These are phyloP conservation scores for Aschersonia sp. DNA, from an alignment of 2,329 filamentous ascomycete species.

Conservation along the genomic window DNA sequence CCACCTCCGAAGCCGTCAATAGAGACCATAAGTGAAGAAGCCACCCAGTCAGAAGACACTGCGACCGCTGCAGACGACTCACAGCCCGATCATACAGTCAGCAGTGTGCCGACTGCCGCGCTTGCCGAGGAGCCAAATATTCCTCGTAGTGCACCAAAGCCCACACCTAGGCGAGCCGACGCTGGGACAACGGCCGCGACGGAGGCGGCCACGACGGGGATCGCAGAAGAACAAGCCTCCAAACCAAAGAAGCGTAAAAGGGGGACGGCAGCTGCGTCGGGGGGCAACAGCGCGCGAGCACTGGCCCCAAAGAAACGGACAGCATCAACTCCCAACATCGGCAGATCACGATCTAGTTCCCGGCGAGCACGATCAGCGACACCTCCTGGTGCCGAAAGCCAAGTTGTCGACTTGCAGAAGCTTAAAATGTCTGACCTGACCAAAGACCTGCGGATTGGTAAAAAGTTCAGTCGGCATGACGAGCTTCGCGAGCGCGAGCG, in stretches of 20 bases:
- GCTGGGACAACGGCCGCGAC: slow-evolving; percentile 1
- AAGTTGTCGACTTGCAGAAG: slow-evolving; percentile 47
- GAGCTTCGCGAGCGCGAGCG: slow-evolving; percentile 56
- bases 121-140: no score
- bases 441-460: slow-evolving; percentile 54
- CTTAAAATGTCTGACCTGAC: slow-evolving; percentile 63
- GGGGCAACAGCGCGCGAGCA: slow-evolving; percentile 5
- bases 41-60: background rate
- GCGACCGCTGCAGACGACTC: background rate
- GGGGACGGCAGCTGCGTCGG: slow-evolving; percentile 12
- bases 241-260: slow-evolving; percentile 18
- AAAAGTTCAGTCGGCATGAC: slow-evolving; percentile 59
- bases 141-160: background rate
- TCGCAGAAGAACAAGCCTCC: background rate
- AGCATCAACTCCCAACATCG: slow-evolving; percentile 8
- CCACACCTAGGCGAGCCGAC: slow-evolving; percentile 4
- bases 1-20: slow-evolving; percentile 1
- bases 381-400: slow-evolving; percentile 47
- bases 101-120: background rate
- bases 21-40: slow-evolving; percentile 1
- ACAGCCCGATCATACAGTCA: background rate
- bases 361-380: slow-evolving; percentile 33
- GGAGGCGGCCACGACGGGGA: slow-evolving; percentile 3
- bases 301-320: slow-evolving; percentile 14
- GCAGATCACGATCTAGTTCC: slow-evolving; percentile 10